Conservation (phyloP, 495 filamentous ascomycete genomes). For the Penicillium paxilli region DNA sequence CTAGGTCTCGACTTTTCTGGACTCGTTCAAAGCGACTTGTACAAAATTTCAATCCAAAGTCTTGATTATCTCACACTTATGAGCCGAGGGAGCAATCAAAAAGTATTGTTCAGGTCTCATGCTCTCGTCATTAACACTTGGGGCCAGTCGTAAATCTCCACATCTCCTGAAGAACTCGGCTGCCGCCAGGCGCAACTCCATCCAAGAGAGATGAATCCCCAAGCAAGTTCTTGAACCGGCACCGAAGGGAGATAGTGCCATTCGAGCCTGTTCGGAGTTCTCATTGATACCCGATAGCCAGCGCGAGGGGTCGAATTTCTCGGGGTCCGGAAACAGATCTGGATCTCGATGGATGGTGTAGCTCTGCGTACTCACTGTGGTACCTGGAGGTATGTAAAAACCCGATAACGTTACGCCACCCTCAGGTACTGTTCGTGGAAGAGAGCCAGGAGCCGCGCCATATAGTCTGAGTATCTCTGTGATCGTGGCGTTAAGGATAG, state of each 20-base stretch:
- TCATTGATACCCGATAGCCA: too few species aligned
- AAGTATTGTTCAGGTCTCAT: too few species aligned
- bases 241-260: background rate
- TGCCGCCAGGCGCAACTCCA: background rate
- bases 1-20: too few species aligned
- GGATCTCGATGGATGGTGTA: constrained; percentile 24
- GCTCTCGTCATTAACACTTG: too few species aligned
- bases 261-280: too few species aligned
- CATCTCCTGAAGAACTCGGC: constrained; percentile 1
- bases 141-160: too few species aligned
- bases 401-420: constrained; percentile 20
- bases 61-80: too few species aligned
- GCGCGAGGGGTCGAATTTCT: constrained; percentile 17
- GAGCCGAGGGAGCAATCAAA: too few species aligned
- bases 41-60: too few species aligned
- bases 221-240: constrained; percentile 1
- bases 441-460: constrained; percentile 40
- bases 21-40: too few species aligned
- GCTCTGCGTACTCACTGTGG: constrained; percentile 19
- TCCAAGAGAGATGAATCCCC: background rate
- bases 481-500: constrained; percentile 49
- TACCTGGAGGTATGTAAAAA: constrained; percentile 19
- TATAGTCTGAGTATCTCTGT: constrained; percentile 54
- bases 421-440: constrained; percentile 25
- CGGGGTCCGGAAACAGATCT: constrained; percentile 19